These are phyloP conservation scores for Suillus weaverae DNA, from an alignment of 768 basidiomycete genomes.

Conservation along the genomic window DNA sequence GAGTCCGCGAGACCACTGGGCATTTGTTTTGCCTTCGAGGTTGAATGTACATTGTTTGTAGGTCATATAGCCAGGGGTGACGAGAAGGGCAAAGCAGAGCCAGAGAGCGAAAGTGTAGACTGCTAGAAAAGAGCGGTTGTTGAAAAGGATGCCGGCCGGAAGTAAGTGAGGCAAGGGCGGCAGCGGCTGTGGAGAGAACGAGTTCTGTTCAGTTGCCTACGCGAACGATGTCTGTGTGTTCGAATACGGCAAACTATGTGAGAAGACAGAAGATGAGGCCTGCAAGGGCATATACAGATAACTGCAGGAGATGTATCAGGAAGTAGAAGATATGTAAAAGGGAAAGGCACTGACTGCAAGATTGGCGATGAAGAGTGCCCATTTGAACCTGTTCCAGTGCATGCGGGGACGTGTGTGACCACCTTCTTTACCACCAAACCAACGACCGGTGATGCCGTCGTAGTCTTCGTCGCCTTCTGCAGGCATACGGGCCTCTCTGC, in stretches of 20 bases:
- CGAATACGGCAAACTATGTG: slow-evolving; percentile 77
- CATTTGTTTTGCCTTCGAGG: slow-evolving; percentile 78
- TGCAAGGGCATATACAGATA: slow-evolving; percentile 59
- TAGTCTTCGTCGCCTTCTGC: slow-evolving; percentile 55
- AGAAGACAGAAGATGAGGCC: slow-evolving; percentile 66
- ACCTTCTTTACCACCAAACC: slow-evolving; percentile 42
- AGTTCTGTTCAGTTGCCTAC: slow-evolving; percentile 70
- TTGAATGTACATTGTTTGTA: slow-evolving; percentile 77
- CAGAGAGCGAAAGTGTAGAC: slow-evolving; percentile 71
- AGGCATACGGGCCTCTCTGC: slow-evolving; percentile 54
- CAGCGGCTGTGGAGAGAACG: slow-evolving; percentile 68
- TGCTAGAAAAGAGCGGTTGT: slow-evolving; percentile 81
- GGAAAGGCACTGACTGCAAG: not conserved
- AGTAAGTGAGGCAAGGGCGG: slow-evolving; percentile 58
- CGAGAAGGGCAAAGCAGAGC: slow-evolving; percentile 69
- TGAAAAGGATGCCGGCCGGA: slow-evolving; percentile 77
- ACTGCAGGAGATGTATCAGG: slow-evolving; percentile 30
- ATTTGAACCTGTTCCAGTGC: slow-evolving; percentile 86
- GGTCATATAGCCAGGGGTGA: slow-evolving; percentile 75
- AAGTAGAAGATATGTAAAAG: not conserved
- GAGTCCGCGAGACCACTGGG: slow-evolving; percentile 69
- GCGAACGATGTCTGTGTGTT: slow-evolving; percentile 67
- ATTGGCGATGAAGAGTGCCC: slow-evolving; percentile 61
- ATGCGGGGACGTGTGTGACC: slow-evolving; percentile 43
- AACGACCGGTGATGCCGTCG: slow-evolving; percentile 40